Percentiles rank a stretch among this genome's conserved stretches.
phyloP scores from a whole-genome alignment of 1,284 basidiomycete genomes.

The Agroathelia rolfsii region DNA sequence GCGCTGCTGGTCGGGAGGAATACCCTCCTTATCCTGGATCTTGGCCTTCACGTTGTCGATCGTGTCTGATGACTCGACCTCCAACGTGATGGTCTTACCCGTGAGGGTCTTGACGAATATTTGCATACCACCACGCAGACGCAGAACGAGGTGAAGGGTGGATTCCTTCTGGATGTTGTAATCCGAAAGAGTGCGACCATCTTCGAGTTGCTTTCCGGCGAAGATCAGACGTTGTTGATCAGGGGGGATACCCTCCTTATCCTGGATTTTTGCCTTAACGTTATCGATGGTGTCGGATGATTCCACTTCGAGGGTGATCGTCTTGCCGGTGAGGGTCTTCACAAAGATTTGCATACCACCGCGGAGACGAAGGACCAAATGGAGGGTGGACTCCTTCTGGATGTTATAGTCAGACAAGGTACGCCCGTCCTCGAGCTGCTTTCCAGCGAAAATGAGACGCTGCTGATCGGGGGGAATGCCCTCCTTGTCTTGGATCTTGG shows the following conservation, averaged over 20 bases:
- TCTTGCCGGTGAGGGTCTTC: slow-evolving; percentile 2
- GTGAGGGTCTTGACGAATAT: slow-evolving; percentile 67
- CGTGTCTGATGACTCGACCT: slow-evolving; percentile 69
- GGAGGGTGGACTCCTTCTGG: not conserved
- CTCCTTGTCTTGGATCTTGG: slow-evolving; percentile 44
- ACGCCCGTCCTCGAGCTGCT: slow-evolving; percentile 54
- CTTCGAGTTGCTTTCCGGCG: slow-evolving; percentile 6
- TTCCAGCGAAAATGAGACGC: slow-evolving; percentile 54
- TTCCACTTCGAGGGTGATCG: slow-evolving; percentile 1
- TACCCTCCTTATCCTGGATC: slow-evolving; percentile 73
- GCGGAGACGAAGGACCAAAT: slow-evolving; percentile 20
- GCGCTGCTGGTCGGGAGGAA: slow-evolving; percentile 65
- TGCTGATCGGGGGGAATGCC: slow-evolving; percentile 55
- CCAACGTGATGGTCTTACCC: slow-evolving; percentile 74
- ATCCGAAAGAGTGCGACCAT: slow-evolving; percentile 8
- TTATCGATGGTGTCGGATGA: slow-evolving; percentile 8
- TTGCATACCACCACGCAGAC: slow-evolving; percentile 10
- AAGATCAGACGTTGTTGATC: slow-evolving; percentile 11
- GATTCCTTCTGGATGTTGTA: slow-evolving; percentile 9
- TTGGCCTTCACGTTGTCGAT: slow-evolving; percentile 68
- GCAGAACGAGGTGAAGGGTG: slow-evolving; percentile 10
- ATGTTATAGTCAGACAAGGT: slow-evolving; percentile 1
- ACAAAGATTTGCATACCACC: slow-evolving; percentile 3
- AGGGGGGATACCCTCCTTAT: slow-evolving; percentile 11
- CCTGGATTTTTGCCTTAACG: slow-evolving; percentile 10